Base-by-base conservation (phyloP, 179 eudicot species). In the Vitellaria paradoxa region DNA sequence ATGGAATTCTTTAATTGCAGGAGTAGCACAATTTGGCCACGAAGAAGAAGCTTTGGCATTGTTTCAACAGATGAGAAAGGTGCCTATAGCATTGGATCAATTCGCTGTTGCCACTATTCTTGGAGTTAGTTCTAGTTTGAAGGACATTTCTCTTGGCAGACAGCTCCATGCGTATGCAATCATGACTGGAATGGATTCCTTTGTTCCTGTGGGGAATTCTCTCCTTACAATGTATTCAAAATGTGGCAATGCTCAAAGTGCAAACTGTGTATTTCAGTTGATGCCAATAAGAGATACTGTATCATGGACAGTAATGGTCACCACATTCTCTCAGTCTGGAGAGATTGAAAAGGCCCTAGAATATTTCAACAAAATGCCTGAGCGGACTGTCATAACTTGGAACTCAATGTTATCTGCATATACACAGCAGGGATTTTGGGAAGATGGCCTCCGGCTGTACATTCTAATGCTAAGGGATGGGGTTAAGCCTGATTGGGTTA, bases 371-470 rank as follows among this genome's bases (percentile, higher is more conserved):
- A 82, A 77, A 65, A 83, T 85, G 79, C 84, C 78, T 5, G 40
- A 70, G 60, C 75, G 78, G 82, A 85, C 78, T 81, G 78, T 85
- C 21, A 77, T 89, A 42, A 79, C 88, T 6, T 84, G 89, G 87
- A 89, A 89, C 72, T 84, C 87, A 77, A 85, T 89, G 90, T 81
- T 89, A 65, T 68, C 85, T 26, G 85, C 87, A 17, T 87, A 87
- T 81, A 83, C 84, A 6, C 81, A 84, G 15, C 86, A 89, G 72
- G 82, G 75, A 42, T 79, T 24, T 21, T 65, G 64, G 49, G 79
- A 60, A 68, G 87, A 86, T 64, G 83, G 84, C 77, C 67, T 84
- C n/a, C 78, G 76, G 66, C 63, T 82, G 21, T 80, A 82, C 42
- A 71, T 72, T 77, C 68, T 76, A 50, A 86, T 82, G 87, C 59